Evolutionary conservation across 129 eudicot species (phyloP).

Genomic region (Rutidosis leptorrhynchoides): DNA sequence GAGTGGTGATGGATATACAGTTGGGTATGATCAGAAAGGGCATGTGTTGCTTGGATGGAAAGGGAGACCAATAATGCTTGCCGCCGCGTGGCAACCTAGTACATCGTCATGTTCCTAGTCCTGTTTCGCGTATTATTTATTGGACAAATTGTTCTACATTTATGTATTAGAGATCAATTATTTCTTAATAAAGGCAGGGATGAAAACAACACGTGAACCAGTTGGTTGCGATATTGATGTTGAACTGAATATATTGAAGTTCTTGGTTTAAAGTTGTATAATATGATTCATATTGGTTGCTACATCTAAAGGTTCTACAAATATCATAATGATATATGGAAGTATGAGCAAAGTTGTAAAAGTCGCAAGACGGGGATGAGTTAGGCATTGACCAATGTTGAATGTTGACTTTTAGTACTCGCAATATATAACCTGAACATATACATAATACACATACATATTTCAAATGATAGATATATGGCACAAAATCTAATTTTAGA

Average conservation of each 20-base stretch:
- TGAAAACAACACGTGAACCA: constrained; percentile 9
- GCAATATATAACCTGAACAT: too few species aligned
- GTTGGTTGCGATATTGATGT: constrained; percentile 3
- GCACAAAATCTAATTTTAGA: too few species aligned
- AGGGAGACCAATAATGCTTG: constrained; percentile 70
- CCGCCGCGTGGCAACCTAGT: constrained; percentile 68
- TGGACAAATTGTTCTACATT: constrained; percentile 15
- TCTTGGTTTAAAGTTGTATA: background rate
- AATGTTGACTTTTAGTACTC: too few species aligned
- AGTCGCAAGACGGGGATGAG: too few species aligned
- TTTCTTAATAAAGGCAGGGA: constrained; percentile 22
- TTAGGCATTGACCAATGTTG: too few species aligned
- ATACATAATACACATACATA: too few species aligned
- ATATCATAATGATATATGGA: background rate
- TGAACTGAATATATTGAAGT: constrained; percentile 9
- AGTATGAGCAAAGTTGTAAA: too few species aligned
- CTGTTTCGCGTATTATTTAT: background rate
- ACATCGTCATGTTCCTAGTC: constrained; percentile 14
- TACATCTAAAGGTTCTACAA: background rate
- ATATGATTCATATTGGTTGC: background rate
- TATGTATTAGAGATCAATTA: constrained; percentile 20
- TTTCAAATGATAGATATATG: too few species aligned
- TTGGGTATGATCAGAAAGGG: constrained; percentile 53
- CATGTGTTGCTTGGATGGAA: constrained; percentile 68
- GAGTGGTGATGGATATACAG: constrained; percentile 57